Conservation (phyloP, 768 basidiomycete genomes). For the Rossbeevera mucosa region DNA sequence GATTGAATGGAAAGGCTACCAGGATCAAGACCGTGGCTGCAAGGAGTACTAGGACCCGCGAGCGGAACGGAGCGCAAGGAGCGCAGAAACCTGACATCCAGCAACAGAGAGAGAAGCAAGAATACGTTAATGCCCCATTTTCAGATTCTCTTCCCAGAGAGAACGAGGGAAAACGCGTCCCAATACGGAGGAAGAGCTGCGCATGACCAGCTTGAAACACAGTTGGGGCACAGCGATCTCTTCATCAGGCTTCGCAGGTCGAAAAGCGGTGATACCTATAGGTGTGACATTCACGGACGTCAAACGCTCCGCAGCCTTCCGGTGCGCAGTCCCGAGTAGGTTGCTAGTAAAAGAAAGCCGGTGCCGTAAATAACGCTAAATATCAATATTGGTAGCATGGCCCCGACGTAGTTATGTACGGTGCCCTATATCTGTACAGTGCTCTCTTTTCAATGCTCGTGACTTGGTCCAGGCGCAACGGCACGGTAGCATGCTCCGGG, state of each 20-base stretch:
- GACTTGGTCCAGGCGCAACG: too few relatives aligned
- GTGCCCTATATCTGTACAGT: too few relatives aligned
- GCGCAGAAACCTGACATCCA: conserved; percentile 2
- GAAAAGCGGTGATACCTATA: neutral
- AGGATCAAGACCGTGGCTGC: conserved; percentile 8
- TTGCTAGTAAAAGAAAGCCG: too few relatives aligned
- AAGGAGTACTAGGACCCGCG: conserved; percentile 5
- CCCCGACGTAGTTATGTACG: too few relatives aligned
- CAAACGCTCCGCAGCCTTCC: too few relatives aligned
- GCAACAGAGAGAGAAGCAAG: neutral
- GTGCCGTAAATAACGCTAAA: too few relatives aligned
- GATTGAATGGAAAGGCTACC: conserved; percentile 20
- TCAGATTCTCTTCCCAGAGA: neutral
- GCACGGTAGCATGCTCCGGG: too few relatives aligned
- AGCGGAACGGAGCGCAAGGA: conserved; percentile 2
- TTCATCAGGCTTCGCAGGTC: neutral
- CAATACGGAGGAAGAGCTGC: neutral
- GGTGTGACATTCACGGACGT: too few relatives aligned
- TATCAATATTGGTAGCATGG: too few relatives aligned
- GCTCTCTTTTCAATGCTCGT: too few relatives aligned
- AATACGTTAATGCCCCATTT: neutral
- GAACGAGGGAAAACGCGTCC: neutral
- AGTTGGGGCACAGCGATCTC: neutral
- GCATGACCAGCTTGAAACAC: neutral
- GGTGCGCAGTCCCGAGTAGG: too few relatives aligned